phyloP scores from a whole-genome alignment of 345 rosid genomes.

The Gossypium bickii region DNA sequence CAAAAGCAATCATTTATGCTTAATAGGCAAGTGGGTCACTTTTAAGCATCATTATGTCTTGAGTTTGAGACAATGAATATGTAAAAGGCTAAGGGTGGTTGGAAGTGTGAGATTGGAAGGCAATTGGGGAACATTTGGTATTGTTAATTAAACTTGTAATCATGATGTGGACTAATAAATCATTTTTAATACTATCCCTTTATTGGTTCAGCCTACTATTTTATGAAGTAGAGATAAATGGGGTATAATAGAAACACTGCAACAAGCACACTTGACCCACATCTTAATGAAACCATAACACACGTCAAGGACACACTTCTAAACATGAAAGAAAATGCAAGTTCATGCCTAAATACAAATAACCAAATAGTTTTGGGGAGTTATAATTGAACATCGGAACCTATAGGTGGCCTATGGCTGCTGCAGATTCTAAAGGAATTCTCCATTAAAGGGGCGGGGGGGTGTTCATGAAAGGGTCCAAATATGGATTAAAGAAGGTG shows the following conservation, averaged over 20 bases:
- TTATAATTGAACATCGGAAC: background rate
- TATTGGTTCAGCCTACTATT: no score
- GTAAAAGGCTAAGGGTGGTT: constrained; percentile 31
- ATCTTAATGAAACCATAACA: no score
- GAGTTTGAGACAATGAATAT: constrained; percentile 17
- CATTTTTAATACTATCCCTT: constrained; percentile 21
- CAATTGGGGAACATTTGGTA: constrained; percentile 36
- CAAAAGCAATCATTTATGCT: constrained; percentile 29
- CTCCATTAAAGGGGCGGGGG: background rate
- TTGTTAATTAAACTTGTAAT: constrained; percentile 35
- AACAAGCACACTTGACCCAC: no score
- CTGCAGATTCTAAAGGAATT: background rate
- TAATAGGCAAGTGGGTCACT: constrained; percentile 35
- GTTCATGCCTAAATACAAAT: no score
- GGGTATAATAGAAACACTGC: no score
- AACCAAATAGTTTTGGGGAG: background rate
- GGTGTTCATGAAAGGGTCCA: no score
- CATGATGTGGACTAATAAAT: constrained; percentile 27
- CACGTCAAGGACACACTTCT: no score
- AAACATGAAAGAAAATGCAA: no score
- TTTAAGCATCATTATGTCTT: constrained; percentile 49
- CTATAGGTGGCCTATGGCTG: background rate
- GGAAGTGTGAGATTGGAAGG: constrained; percentile 27
- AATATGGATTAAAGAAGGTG: background rate
- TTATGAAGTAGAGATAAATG: background rate